Percentiles rank a stretch among this genome's conserved stretches.
Conservation (phyloP, 345 rosid species). For the Psidium guajava region DNA sequence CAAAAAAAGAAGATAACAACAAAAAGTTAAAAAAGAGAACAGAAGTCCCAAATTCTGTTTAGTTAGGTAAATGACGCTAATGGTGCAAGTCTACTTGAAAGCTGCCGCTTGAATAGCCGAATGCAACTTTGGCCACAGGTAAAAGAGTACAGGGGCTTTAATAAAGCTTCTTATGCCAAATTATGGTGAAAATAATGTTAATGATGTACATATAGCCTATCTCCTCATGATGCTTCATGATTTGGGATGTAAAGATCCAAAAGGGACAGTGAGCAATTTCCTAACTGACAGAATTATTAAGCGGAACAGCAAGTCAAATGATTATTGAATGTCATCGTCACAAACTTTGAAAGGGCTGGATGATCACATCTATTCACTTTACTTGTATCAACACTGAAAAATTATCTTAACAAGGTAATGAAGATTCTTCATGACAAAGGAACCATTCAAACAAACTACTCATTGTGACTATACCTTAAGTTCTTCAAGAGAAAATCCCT, state of each 20-base stretch:
- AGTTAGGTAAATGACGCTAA: neutral
- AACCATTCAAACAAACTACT: neutral
- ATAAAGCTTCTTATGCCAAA: neutral
- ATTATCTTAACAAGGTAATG: neutral
- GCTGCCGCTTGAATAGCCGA: neutral
- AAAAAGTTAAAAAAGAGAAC: neutral
- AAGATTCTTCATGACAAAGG: neutral
- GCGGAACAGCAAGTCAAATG: neutral
- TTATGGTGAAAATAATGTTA: neutral
- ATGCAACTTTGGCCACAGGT: neutral
- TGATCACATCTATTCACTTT: neutral
- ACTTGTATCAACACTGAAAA: neutral
- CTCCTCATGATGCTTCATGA: neutral
- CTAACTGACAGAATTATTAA: neutral
- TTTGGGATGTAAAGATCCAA: neutral
- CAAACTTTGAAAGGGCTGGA: neutral
- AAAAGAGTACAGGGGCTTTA: neutral
- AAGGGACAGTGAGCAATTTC: neutral
- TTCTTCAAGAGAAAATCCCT: conserved; percentile 83
- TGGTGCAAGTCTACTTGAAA: neutral
- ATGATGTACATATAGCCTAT: neutral
- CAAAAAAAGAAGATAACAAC: neutral
- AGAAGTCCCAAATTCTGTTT: neutral
- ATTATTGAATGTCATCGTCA: neutral
- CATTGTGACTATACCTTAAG: conserved; percentile 44